Base-by-base conservation (phyloP, 371 early-diverging fungal genomes). In the Funneliformis caledonium region DNA sequence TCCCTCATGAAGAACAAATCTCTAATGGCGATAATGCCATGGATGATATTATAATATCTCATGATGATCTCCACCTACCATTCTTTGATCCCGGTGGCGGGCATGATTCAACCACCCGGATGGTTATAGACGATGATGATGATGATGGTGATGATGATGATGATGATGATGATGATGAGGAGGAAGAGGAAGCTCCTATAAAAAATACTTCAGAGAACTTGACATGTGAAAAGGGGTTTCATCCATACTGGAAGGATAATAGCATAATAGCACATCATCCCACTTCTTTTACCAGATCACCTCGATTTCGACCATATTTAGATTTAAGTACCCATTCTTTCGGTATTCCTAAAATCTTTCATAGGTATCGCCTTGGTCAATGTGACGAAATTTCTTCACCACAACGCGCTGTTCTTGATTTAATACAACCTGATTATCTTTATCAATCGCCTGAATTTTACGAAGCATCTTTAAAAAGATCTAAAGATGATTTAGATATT, bases 221-320 rank as follows among this genome's bases (percentile, higher is more conserved):
- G 12, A 1, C 72, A 16, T 4, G 19, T 26, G 48, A 48, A n/a
- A 9, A 52, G 26, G 72, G 16, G 5, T 72, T 72, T 52, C 72
- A 72, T 50, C 72, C 72, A 72, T 72, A 72, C 31, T 72, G 72
- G 72, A 72, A 72, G 50, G 72, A 72, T 72, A 72, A 72, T 50
- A 72, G 72, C 16, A 72, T 72, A 72, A 72, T 72, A 72, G 10
- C 26, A 26, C 26, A 1, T 47, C 48, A 43, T 9, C 33, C 33
- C 12, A 43, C 68, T 2, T 11, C 68, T 31, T 65, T 26, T 26
- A 26, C 26, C 26, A 26, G 26, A 26, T 26, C 26, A 26, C 26
- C 65, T 65, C 65, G 1, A 31, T 12, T 33, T 14, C 69, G 69
- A 43, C 6, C 69, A 43, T 68, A 42, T 19, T 45, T 68, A 8